phyloP scores from a whole-genome alignment of 805 yeast species.

The Saturnispora halmiae region DNA sequence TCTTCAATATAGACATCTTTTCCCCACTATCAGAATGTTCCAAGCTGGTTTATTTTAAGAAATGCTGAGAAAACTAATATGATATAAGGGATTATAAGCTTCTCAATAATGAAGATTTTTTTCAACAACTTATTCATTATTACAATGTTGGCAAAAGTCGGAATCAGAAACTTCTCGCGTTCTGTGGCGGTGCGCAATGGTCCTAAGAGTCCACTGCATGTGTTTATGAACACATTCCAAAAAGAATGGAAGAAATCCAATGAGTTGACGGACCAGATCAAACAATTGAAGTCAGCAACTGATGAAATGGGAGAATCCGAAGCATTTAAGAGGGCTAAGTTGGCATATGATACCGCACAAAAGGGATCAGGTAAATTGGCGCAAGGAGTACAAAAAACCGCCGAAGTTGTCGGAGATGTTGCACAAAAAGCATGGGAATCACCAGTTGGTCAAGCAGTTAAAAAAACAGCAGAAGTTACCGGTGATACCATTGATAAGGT shows the following conservation, averaged over 20 bases:
- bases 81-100: too few species aligned
- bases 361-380: slow-evolving; percentile 52
- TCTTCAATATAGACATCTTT: neutral
- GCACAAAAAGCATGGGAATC: slow-evolving; percentile 96
- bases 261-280: slow-evolving; percentile 86
- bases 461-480: slow-evolving; percentile 71
- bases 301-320: slow-evolving; percentile 91
- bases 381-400: slow-evolving; percentile 75
- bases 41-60: neutral
- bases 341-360: slow-evolving; percentile 83
- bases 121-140: neutral
- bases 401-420: slow-evolving; percentile 85
- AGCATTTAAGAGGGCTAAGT: slow-evolving; percentile 86
- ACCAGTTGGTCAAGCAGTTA: slow-evolving; percentile 80
- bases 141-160: neutral
- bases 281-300: slow-evolving; percentile 91
- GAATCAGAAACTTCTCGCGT: neutral
- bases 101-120: neutral
- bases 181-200: neutral
- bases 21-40: neutral
- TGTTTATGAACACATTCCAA: slow-evolving; percentile 85
- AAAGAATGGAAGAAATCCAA: slow-evolving; percentile 83
- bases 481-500: slow-evolving; percentile 80
- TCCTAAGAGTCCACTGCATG: slow-evolving; percentile 72
- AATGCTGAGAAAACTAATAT: too few species aligned